These are phyloP conservation scores for Syzygium grande DNA, from an alignment of 345 rosid genomes.

Conservation along the genomic window DNA sequence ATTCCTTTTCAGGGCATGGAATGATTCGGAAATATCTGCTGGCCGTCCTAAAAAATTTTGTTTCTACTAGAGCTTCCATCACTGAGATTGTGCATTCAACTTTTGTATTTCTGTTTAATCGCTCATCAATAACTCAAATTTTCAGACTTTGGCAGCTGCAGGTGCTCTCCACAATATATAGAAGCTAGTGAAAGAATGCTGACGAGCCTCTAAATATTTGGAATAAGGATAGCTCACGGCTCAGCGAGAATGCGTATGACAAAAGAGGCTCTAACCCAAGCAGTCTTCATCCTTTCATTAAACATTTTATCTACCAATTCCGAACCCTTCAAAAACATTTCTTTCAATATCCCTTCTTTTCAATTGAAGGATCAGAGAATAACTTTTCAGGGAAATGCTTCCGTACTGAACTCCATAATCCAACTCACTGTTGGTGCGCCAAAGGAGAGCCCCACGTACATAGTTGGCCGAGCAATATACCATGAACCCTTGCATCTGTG, in stretches of 20 bases:
- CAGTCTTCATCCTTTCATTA: background rate
- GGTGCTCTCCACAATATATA: background rate
- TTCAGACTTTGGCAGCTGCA: background rate
- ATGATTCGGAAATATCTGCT: background rate
- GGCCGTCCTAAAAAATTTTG: background rate
- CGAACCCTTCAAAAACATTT: background rate
- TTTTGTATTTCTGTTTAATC: background rate
- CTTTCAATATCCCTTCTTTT: background rate
- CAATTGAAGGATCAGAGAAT: background rate
- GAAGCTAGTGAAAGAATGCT: background rate
- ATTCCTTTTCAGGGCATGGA: background rate
- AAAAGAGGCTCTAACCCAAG: background rate
- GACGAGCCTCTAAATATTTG: background rate
- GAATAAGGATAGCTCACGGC: background rate
- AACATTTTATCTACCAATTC: background rate
- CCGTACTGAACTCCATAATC: background rate
- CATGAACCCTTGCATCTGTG: conserved; percentile 11
- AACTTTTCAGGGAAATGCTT: background rate
- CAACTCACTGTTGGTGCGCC: background rate
- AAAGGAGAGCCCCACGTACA: background rate
- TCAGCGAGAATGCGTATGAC: background rate
- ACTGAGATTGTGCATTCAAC: background rate
- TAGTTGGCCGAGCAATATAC: conserved; percentile 6
- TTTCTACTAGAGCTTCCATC: background rate
- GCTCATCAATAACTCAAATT: background rate